These are phyloP conservation scores for Cytospora mali DNA, from an alignment of 2,329 filamentous ascomycete species.

Conservation along the genomic window DNA sequence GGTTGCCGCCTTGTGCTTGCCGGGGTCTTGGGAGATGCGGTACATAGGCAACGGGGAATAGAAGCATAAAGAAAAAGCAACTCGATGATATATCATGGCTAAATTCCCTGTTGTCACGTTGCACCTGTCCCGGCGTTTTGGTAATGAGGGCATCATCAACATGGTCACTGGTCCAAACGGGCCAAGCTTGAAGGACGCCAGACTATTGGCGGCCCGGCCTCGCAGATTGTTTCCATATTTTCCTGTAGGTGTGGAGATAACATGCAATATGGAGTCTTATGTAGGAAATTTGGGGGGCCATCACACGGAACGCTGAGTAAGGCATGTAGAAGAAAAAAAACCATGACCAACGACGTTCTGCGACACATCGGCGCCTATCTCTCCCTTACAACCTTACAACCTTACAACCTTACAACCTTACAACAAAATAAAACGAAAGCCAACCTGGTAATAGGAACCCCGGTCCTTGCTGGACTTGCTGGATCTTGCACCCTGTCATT, in stretches of 20 bases:
- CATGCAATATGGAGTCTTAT: slow-evolving; percentile 8
- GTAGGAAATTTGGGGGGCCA: not conserved
- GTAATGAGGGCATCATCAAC: slow-evolving; percentile 3
- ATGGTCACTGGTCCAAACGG: not conserved
- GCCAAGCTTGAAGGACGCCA: not conserved
- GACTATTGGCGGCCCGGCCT: slow-evolving; percentile 8
- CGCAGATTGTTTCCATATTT: slow-evolving; percentile 18
- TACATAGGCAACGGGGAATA: not conserved
- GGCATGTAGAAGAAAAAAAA: not conserved
- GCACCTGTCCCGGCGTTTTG: slow-evolving; percentile 2
- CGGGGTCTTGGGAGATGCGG: too few relatives aligned
- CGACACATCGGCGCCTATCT: not conserved
- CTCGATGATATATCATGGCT: not conserved
- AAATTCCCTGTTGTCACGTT: not conserved
- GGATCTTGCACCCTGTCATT: not conserved
- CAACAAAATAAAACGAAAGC: too few relatives aligned
- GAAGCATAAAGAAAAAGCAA: not conserved
- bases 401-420: too few relatives aligned
- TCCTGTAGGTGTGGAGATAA: slow-evolving; percentile 3
- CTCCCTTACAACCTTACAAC: slow-evolving; percentile 1
- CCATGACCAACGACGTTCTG: not conserved
- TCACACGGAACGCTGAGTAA: slow-evolving; percentile 7
- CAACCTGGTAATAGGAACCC: not conserved
- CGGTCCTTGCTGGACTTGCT: not conserved
- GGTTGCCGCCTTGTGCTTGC: not conserved